Evolutionary conservation across 495 filamentous ascomycete species (phyloP), one percentile per base, ranked within the genome.

Genomic region (Thermothielavioides terrestris): DNA sequence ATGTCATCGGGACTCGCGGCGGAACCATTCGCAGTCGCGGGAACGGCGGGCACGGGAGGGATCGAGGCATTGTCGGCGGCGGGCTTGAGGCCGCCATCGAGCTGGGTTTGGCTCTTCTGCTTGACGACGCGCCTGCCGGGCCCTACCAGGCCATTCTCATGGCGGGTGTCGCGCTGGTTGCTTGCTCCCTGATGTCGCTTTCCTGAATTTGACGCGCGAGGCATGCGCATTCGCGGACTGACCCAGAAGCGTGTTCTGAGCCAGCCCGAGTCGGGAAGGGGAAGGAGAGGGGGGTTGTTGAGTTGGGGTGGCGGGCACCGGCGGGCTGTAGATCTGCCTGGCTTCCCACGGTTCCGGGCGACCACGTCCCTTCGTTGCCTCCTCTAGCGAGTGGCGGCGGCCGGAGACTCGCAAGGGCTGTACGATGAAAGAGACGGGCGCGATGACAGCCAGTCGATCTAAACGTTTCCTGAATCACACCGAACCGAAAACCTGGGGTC

Each of bases 111-210:
- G 54, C 71, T 74, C 66, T 68, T 73, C 53, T 66, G 68, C 62
- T 67, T 75, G 44, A 64, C 56, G 55, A 92, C 75, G 72, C 86
- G 84, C 81, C 88, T 91, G 56, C 85, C 86, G 46, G 89, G 84
- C 57, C 81, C 81, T 73, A 85, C 85, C 58, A 88, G 71, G 58
- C 89, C 89, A 83, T 85, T 89, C 70, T 95, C 89, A 68, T 91
- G 83, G 62, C 85, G 80, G 63, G 81, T 88, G 75, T 85, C 86
- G 70, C 82, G 79, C 65, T 76, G 71, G 68, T 78, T 82, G 63
- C 74, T 75, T 60, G 76, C 69, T 74, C 77, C 77, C 71, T 77
- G 69, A 64, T 77, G 74, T 79, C 77, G 75, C 77, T 84, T 84
- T 70, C 79, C 70, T 69, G 79, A 72, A 59, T 53, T 75, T 74